Conservation (phyloP, 2,329 filamentous ascomycete species). For the Trichoderma cornu-damae region DNA sequence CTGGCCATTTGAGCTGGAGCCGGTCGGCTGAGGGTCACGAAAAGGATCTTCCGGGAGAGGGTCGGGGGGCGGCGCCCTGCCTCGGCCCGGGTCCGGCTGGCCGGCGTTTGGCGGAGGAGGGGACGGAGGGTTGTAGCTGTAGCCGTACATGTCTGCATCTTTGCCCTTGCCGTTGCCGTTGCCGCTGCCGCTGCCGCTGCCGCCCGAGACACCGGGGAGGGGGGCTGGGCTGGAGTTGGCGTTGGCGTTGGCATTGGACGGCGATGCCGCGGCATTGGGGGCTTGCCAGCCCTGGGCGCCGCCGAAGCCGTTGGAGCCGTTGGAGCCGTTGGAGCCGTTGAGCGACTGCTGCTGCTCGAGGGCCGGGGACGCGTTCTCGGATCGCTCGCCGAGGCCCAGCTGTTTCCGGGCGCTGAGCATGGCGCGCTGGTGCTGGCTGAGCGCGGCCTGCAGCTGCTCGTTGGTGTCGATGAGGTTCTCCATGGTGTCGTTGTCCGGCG, state of each 20-base stretch:
- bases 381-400: conserved; percentile 37
- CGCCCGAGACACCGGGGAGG: not conserved
- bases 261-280: not conserved
- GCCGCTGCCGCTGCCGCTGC: conserved; percentile 33
- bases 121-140: conserved; percentile 26
- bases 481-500: conserved; percentile 90
- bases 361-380: conserved; percentile 28
- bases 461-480: conserved; percentile 90
- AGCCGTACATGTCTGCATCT: conserved; percentile 28
- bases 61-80: conserved; percentile 19
- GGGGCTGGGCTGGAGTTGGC: not conserved
- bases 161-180: conserved; percentile 35
- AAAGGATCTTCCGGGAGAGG: conserved; percentile 25
- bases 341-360: conserved; percentile 24
- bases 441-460: conserved; percentile 76
- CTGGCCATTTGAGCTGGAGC: conserved; percentile 19
- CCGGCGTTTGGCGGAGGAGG: conserved; percentile 25
- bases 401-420: conserved; percentile 59
- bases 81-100: conserved; percentile 24
- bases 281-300: conserved; percentile 21
- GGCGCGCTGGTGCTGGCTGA: conserved; percentile 80
- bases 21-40: conserved; percentile 30
- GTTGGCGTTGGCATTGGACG: no score
- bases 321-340: conserved; percentile 26
- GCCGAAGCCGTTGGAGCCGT: conserved; percentile 28